phyloP scores from a whole-genome alignment of 2,329 filamentous ascomycete genomes.

The Aotearoamyces nothofagi region DNA sequence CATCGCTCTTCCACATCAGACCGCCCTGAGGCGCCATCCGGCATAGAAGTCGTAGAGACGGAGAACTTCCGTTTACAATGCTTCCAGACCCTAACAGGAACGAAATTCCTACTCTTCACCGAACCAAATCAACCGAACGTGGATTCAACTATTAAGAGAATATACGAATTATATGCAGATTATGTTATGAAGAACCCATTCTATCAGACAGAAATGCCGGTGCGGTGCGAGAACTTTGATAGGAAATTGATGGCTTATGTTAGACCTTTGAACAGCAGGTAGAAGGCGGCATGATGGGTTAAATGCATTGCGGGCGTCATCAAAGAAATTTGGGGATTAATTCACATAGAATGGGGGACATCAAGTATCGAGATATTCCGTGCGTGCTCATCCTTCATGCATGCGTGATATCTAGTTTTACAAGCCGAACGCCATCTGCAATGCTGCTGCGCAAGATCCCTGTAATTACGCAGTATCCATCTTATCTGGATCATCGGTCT shows the following conservation, averaged over 20 bases:
- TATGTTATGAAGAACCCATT: constrained; percentile 99
- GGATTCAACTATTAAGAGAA: constrained; percentile 65
- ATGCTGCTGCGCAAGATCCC: constrained; percentile 14
- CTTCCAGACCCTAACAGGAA: constrained; percentile 87
- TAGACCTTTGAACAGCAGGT: constrained; percentile 49
- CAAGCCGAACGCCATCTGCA: constrained; percentile 19
- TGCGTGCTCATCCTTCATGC: too few species aligned
- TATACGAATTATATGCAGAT: constrained; percentile 92
- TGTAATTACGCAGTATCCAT: constrained; percentile 75
- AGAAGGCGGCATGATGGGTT: not conserved
- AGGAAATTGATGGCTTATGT: constrained; percentile 70
- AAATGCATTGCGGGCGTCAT: not conserved
- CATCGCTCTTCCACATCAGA: constrained; percentile 17
- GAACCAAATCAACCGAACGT: constrained; percentile 62
- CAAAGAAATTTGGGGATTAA: not conserved
- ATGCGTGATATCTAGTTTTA: constrained; percentile 19
- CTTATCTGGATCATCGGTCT: constrained; percentile 51
- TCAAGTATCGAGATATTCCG: too few species aligned
- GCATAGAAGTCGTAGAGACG: constrained; percentile 84
- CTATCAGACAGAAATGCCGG: constrained; percentile 94
- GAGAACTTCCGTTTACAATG: constrained; percentile 92
- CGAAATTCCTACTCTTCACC: constrained; percentile 91
- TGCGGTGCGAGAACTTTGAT: constrained; percentile 91
- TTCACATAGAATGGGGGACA: too few species aligned
- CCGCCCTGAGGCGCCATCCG: constrained; percentile 52